These are phyloP conservation scores for Orbilia ellipsospora DNA, from an alignment of 2,329 filamentous ascomycete genomes.

Conservation along the genomic window DNA sequence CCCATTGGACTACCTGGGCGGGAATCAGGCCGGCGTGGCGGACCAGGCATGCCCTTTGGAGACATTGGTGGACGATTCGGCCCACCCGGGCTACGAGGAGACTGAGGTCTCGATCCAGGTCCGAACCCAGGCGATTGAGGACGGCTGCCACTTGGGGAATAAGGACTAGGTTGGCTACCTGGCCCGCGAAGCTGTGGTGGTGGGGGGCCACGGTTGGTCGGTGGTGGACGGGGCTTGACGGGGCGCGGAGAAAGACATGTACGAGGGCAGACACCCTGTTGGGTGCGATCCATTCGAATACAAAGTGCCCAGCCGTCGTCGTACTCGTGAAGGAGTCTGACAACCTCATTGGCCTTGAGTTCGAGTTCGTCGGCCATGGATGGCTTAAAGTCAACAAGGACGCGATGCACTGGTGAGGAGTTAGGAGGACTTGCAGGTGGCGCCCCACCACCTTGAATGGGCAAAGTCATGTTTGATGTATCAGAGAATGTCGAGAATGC, in stretches of 20 bases:
- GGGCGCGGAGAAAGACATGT: constrained; percentile 93
- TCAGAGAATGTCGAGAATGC: constrained; percentile 55
- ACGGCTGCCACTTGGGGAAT: constrained; percentile 35
- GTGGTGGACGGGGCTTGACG: constrained; percentile 78
- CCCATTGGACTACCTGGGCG: constrained; percentile 47
- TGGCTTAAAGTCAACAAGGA: constrained; percentile 93
- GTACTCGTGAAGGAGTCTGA: constrained; percentile 92
- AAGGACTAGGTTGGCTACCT: constrained; percentile 3
- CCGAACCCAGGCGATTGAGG: constrained; percentile 51
- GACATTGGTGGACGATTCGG: constrained; percentile 53
- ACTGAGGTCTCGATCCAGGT: constrained; percentile 47
- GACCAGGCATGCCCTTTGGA: constrained; percentile 53
- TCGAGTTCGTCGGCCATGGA: constrained; percentile 92
- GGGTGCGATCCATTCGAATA: constrained; percentile 86
- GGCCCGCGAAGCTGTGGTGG: constrained; percentile 30
- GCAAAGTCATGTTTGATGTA: constrained; percentile 45
- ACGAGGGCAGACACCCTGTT: constrained; percentile 91
- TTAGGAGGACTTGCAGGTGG: constrained; percentile 23
- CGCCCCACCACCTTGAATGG: constrained; percentile 34
- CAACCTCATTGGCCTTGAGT: constrained; percentile 81
- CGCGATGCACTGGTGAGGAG: constrained; percentile 78
- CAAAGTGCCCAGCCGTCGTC: constrained; percentile 99
- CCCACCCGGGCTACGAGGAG: constrained; percentile 47
- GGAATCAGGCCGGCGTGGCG: constrained; percentile 48
- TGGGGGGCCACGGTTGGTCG: constrained; percentile 35